Conservation (phyloP, 2,329 filamentous ascomycete genomes). For the Phialemonium atrogriseum region DNA sequence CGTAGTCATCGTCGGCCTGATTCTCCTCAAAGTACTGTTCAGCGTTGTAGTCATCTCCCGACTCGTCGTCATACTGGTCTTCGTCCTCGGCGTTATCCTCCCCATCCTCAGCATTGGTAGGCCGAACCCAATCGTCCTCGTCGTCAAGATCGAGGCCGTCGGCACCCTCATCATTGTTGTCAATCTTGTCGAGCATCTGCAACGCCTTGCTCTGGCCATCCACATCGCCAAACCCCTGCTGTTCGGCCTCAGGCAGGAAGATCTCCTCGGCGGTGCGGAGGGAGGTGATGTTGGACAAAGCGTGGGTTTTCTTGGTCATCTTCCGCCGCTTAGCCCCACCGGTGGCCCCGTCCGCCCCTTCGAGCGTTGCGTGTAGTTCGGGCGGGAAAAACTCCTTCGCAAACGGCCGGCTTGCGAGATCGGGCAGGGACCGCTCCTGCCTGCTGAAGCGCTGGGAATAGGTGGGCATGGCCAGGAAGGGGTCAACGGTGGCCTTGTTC, state of each 20-base stretch:
- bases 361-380: constrained; percentile 47
- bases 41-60: constrained; percentile 53
- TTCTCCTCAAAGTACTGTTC: constrained; percentile 53
- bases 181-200: constrained; percentile 34
- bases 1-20: constrained; percentile 44
- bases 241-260: constrained; percentile 28
- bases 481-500: constrained; percentile 47
- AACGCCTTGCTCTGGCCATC: constrained; percentile 28
- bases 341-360: constrained; percentile 33
- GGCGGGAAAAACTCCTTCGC: constrained; percentile 43
- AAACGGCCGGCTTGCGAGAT: constrained; percentile 42
- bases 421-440: constrained; percentile 43
- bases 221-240: constrained; percentile 19
- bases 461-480: constrained; percentile 50
- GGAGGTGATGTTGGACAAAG: constrained; percentile 37
- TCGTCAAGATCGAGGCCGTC: constrained; percentile 37
- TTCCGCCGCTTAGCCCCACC: constrained; percentile 22
- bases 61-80: constrained; percentile 47
- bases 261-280: constrained; percentile 43
- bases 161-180: constrained; percentile 24
- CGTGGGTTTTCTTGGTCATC: constrained; percentile 29
- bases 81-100: constrained; percentile 37
- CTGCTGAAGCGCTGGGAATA: constrained; percentile 48
- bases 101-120: constrained; percentile 27
- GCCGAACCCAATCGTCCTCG: constrained; percentile 36